Base-by-base conservation (phyloP, 2,329 filamentous ascomycete species). In the Sarocladium oryzae region DNA sequence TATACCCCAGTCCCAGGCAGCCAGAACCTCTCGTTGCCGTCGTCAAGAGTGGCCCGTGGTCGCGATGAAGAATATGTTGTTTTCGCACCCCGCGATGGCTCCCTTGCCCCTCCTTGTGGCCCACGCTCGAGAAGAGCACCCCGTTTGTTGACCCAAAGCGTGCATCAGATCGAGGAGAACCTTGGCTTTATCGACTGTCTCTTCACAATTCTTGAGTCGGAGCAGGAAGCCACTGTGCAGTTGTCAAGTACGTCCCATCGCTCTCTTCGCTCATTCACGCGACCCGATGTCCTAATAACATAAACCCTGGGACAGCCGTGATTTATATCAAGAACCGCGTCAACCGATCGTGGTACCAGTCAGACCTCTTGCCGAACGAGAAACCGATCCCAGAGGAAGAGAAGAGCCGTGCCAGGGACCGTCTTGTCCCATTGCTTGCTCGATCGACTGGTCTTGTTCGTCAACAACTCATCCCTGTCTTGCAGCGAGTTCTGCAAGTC, bases 251-350 rank as follows among this genome's bases (percentile, higher is more conserved):
- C 64, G 84, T 56, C 50, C 10, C 9, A 33, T 36, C 21, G n/a
- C 28, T 28, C 51, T 54, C 51, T 35, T 46, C 20, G 41, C 36
- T 36, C 41, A 38, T 52, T 49, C 23, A 41, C 18, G 26, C 21
- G 28, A 45, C 9, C 2, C n/a, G 6, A 18, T 15, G 20, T n/a
- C 50, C 58, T 58, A 52, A 58, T 55, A 7, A 37, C 18, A 7
- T 36, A 43, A 50, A 13, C 37, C 41, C 50, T 52, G 45, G 5
- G 51, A 55, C 69, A 96, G 92, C 90, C 64, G 91, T 92, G 65
- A 89, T 99, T 61, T 99, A 97, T 73, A 83, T 97, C 68, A 99
- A 99, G 76, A 97, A 99, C 73, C 87, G 91, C 66, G 87, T 97
- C 68, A 92, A 88, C 68, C 87, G 91, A 66, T 90, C 89, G 62